Conservation (phyloP, 805 yeast genomes). For the Priceomyces castillae region DNA sequence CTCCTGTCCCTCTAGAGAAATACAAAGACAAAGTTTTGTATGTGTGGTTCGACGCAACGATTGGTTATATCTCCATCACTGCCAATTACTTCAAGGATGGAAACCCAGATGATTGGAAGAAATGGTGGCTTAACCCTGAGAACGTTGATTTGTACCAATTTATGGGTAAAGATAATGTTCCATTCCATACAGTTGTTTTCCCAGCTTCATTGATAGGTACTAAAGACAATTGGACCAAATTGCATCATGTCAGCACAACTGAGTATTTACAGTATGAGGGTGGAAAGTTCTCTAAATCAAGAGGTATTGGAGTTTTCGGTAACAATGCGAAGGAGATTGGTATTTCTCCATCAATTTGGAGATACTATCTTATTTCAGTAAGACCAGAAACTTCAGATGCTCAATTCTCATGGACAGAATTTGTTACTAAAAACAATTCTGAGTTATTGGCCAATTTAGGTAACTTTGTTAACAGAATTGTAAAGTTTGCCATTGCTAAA, state of each 20-base stretch:
- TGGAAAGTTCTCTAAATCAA: constrained; percentile 97
- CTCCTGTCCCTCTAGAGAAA: constrained; percentile 90
- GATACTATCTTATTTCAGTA: constrained; percentile 88
- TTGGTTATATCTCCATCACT: constrained; percentile 94
- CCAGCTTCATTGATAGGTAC: constrained; percentile 93
- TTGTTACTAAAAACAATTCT: constrained; percentile 88
- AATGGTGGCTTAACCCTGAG: constrained; percentile 96
- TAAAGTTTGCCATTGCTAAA: constrained; percentile 85
- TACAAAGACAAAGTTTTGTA: constrained; percentile 88
- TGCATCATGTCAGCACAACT: constrained; percentile 88
- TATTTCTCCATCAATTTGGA: constrained; percentile 90
- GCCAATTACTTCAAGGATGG: constrained; percentile 68
- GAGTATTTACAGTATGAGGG: constrained; percentile 97
- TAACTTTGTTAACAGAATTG: constrained; percentile 90
- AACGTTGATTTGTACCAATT: constrained; percentile 87
- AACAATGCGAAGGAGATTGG: constrained; percentile 95
- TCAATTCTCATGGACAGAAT: constrained; percentile 96
- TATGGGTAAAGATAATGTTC: constrained; percentile 99
- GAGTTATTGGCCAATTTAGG: constrained; percentile 95
- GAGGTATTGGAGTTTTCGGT: constrained; percentile 98
- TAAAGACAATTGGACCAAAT: constrained; percentile 80
- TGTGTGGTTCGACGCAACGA: constrained; percentile 99
- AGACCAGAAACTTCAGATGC: constrained; percentile 97
- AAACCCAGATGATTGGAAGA: constrained; percentile 55
- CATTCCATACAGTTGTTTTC: constrained; percentile 98